Evolutionary conservation across 306 rosid species (phyloP).

Genomic region (Carpinus fangiana): DNA sequence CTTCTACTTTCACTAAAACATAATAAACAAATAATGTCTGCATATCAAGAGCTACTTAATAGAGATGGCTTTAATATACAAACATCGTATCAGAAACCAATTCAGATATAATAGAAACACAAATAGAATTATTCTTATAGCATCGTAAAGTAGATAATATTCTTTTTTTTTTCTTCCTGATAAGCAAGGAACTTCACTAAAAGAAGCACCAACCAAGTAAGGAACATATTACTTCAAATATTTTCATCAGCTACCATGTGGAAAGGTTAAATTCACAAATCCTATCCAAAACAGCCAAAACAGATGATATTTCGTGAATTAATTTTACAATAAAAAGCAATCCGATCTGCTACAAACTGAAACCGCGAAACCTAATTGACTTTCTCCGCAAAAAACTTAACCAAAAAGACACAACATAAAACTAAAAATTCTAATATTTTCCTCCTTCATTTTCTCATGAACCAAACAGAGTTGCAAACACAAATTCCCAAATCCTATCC

Average conservation of each 20-base stretch:
- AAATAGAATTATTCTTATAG: background rate
- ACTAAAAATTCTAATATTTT: background rate
- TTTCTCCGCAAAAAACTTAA: background rate
- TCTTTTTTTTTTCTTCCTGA: background rate
- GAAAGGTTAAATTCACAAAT: too few species aligned
- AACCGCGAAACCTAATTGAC: too few species aligned
- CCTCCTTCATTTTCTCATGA: background rate
- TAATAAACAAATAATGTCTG: background rate
- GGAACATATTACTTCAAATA: too few species aligned
- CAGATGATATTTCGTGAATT: too few species aligned
- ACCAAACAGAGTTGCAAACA: slow-evolving; percentile 18
- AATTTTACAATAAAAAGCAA: too few species aligned
- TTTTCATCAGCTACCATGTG: too few species aligned
- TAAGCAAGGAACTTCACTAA: background rate
- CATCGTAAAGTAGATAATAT: background rate
- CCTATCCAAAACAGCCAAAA: too few species aligned
- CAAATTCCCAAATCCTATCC: background rate
- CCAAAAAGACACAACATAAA: background rate
- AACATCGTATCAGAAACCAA: background rate
- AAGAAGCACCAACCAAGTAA: too few species aligned
- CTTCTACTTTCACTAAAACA: background rate
- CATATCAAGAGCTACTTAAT: slow-evolving; percentile 1
- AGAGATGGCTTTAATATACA: background rate
- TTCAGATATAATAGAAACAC: background rate
- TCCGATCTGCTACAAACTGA: too few species aligned